Conservation (phyloP, 2,329 filamentous ascomycete species). For the Sarocladium brachiariae region DNA sequence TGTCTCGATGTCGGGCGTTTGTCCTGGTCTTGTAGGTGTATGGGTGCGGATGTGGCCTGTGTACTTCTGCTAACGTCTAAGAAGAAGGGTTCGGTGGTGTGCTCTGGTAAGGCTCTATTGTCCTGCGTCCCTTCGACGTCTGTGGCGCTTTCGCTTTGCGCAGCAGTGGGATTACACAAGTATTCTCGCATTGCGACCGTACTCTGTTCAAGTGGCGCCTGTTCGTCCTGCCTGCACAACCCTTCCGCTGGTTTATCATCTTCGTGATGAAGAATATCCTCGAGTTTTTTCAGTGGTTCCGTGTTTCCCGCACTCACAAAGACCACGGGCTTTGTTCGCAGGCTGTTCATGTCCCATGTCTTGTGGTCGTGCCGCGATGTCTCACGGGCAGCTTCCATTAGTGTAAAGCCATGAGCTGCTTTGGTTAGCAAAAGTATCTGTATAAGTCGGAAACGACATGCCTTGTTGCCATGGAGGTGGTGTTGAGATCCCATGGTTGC, state of each 20-base stretch:
- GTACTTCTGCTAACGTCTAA: constrained; percentile 27
- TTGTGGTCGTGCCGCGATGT: constrained; percentile 39
- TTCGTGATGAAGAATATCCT: constrained; percentile 17
- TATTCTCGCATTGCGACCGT: neutral
- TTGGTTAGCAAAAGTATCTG: neutral
- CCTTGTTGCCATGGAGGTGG: constrained; percentile 1
- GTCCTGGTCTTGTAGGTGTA: neutral
- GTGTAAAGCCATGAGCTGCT: constrained; percentile 19
- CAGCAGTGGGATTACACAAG: neutral
- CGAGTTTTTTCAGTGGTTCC: constrained; percentile 39
- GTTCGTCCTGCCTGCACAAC: neutral
- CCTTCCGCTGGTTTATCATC: neutral
- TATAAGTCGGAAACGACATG: neutral
- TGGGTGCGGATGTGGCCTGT: neutral
- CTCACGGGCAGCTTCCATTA: constrained; percentile 43
- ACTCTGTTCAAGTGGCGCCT: no score
- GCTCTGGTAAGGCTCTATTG: neutral
- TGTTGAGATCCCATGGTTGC: neutral
- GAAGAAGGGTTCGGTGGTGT: constrained; percentile 23
- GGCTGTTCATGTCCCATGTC: constrained; percentile 30
- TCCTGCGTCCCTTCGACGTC: neutral
- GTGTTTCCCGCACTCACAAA: constrained; percentile 49
- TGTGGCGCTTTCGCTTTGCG: neutral
- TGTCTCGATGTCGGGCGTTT: constrained; percentile 10
- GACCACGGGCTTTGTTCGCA: constrained; percentile 41